A percentile compares a stretch with the other conserved stretches of the same genome.
Conservation (phyloP, 805 yeast species). For the Priceomyces fermenticarens region DNA sequence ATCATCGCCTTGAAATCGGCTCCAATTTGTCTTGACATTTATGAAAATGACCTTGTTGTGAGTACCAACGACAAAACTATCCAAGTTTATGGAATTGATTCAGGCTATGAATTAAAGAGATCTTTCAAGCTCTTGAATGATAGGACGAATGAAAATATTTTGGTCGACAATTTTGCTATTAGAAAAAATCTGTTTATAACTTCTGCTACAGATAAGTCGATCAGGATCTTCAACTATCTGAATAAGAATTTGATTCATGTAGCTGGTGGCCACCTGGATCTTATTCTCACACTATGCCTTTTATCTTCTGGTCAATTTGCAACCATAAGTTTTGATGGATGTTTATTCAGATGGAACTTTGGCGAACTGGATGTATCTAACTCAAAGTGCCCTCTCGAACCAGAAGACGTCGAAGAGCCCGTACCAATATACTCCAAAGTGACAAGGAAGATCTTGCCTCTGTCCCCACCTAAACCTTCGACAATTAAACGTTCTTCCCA, state of each 20-base stretch:
- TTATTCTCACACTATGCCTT: slow-evolving; percentile 41
- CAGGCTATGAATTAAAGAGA: slow-evolving; percentile 29
- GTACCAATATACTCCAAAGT: slow-evolving; percentile 26
- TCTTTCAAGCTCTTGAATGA: slow-evolving; percentile 42
- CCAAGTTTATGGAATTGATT: slow-evolving; percentile 33
- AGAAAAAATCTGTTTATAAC: slow-evolving; percentile 31
- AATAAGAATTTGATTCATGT: slow-evolving; percentile 47
- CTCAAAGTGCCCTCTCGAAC: background rate
- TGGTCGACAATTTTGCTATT: slow-evolving; percentile 43
- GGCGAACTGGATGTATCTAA: slow-evolving; percentile 1
- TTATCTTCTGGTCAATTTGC: slow-evolving; percentile 23
- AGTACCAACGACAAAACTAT: slow-evolving; percentile 53
- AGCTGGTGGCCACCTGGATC: slow-evolving; percentile 55
- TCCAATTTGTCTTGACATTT: slow-evolving; percentile 42
- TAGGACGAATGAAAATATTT: slow-evolving; percentile 36
- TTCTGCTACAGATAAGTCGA: slow-evolving; percentile 55
- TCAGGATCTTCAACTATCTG: slow-evolving; percentile 45
- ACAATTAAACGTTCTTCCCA: background rate
- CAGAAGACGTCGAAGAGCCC: background rate
- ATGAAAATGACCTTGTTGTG: slow-evolving; percentile 41
- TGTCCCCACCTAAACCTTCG: slow-evolving; percentile 8
- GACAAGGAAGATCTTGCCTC: slow-evolving; percentile 29
- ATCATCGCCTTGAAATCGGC: slow-evolving; percentile 50
- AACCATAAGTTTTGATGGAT: slow-evolving; percentile 52
- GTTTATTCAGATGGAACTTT: slow-evolving; percentile 49